phyloP scores from a whole-genome alignment of 2,329 filamentous ascomycete species.

The Fusarium protoensiforme region DNA sequence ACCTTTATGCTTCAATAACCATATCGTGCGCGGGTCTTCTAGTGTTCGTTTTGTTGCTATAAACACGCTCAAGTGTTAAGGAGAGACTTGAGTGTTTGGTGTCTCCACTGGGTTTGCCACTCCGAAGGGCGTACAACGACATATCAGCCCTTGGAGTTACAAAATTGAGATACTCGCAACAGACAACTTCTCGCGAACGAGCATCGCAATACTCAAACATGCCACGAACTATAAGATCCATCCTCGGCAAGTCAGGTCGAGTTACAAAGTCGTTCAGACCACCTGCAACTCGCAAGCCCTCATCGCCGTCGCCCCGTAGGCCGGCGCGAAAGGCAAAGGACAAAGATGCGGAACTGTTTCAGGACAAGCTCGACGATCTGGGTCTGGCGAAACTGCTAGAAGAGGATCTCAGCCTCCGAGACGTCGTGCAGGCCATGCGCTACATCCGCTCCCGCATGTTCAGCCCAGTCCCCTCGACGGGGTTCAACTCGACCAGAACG shows the following conservation, averaged over 20 bases:
- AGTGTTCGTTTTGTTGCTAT: background rate
- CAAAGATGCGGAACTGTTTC: constrained; percentile 46
- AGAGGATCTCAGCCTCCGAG: constrained; percentile 66
- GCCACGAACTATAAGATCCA: constrained; percentile 51
- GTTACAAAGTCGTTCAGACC: constrained; percentile 47
- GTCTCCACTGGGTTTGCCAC: constrained; percentile 33
- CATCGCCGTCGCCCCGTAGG: constrained; percentile 42
- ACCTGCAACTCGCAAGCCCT: constrained; percentile 19
- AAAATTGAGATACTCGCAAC: background rate
- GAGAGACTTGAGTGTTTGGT: background rate
- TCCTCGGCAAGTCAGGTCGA: constrained; percentile 51
- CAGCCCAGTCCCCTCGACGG: constrained; percentile 68
- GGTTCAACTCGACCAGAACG: constrained; percentile 72
- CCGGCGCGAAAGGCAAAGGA: constrained; percentile 35
- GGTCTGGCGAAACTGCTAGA: constrained; percentile 67
- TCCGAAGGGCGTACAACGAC: constrained; percentile 12
- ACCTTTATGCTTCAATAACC: background rate
- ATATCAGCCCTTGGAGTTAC: background rate
- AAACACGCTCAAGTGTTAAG: background rate
- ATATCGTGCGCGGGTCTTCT: background rate
- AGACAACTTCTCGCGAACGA: background rate
- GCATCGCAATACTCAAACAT: background rate
- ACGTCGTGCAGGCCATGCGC: constrained; percentile 73
- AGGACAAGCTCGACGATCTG: constrained; percentile 67
- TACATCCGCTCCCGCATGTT: constrained; percentile 73